phyloP scores from a whole-genome alignment of 768 basidiomycete species.

The Mrakia hoshinonis region DNA sequence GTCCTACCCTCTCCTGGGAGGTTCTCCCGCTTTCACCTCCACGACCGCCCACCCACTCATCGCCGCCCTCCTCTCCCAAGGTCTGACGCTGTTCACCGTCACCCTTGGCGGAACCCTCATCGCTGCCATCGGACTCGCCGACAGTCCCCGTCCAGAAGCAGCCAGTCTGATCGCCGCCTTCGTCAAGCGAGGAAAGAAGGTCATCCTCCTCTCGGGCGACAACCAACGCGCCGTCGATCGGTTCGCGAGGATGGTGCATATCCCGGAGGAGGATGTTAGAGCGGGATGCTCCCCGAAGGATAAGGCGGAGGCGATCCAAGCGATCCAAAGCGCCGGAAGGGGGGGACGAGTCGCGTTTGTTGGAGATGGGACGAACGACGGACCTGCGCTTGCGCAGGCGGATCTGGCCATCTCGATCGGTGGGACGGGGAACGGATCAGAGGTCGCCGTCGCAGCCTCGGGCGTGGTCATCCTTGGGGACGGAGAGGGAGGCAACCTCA shows the following conservation, averaged over 20 bases:
- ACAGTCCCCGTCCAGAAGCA: conserved; percentile 20
- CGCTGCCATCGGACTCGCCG: conserved; percentile 25
- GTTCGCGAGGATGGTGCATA: neutral
- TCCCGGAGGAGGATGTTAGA: neutral
- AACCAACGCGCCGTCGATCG: conserved; percentile 1
- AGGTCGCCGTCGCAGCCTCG: conserved; percentile 16
- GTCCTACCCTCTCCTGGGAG: conserved; percentile 34
- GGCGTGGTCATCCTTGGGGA: neutral
- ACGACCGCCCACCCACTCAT: conserved; percentile 36
- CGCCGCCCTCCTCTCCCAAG: conserved; percentile 22
- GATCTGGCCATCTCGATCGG: conserved; percentile 16
- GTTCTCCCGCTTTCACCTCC: conserved; percentile 42
- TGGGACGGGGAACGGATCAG: conserved; percentile 2
- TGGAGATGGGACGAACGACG: conserved; percentile 29
- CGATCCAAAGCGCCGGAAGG: neutral
- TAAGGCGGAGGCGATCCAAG: conserved; percentile 1
- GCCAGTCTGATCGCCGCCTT: conserved; percentile 9
- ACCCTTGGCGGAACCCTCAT: conserved; percentile 14
- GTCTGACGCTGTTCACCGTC: conserved; percentile 28
- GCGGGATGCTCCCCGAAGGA: conserved; percentile 7
- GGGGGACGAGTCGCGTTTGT: conserved; percentile 14
- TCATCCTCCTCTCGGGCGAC: conserved; percentile 14
- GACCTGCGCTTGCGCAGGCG: conserved; percentile 22
- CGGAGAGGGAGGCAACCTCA: too few relatives aligned
- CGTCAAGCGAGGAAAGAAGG: neutral